A percentile compares a stretch with the other conserved stretches of the same genome.
Evolutionary conservation across 1,284 basidiomycete genomes (phyloP).

Genomic region (Chalciporus piperatoides): DNA sequence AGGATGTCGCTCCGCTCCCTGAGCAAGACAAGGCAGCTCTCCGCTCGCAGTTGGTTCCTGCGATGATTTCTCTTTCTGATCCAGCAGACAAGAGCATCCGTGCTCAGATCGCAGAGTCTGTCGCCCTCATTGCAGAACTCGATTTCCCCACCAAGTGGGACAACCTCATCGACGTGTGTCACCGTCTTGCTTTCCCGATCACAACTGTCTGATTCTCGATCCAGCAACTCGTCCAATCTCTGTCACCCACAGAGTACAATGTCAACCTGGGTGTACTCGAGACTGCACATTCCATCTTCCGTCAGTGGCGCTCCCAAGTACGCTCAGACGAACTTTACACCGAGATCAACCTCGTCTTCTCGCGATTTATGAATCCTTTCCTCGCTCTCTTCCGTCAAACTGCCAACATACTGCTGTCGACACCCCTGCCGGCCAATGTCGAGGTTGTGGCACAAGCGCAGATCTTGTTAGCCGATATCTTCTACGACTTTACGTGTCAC

Average conservation of each 20-base stretch:
- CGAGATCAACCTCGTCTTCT: conserved; percentile 91
- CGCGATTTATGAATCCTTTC: conserved; percentile 81
- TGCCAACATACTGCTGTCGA: conserved; percentile 47
- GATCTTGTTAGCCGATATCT: conserved; percentile 81
- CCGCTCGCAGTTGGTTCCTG: conserved; percentile 69
- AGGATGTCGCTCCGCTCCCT: conserved; percentile 63
- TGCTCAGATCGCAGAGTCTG: conserved; percentile 85
- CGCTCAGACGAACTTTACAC: conserved; percentile 85
- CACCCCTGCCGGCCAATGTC: conserved; percentile 41
- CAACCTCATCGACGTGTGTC: conserved; percentile 77
- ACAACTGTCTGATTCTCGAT: conserved; percentile 14
- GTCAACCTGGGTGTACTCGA: conserved; percentile 89
- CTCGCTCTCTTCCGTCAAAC: conserved; percentile 78
- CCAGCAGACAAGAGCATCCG: conserved; percentile 65
- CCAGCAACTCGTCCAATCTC: conserved; percentile 81
- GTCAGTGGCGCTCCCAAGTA: conserved; percentile 88
- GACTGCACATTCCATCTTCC: conserved; percentile 95
- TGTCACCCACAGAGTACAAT: conserved; percentile 77
- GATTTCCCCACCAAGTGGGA: conserved; percentile 89
- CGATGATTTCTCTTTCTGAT: conserved; percentile 75
- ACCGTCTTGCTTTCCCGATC: conserved; percentile 4
- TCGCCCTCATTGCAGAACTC: conserved; percentile 80
- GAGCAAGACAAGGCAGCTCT: conserved; percentile 67
- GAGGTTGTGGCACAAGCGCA: conserved; percentile 67
- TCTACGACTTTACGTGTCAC: conserved; percentile 92